A percentile compares a stretch with the other conserved stretches of the same genome.
Conservation (phyloP, 1,284 basidiomycete genomes). For the Apiotrichum mycotoxinovorans region DNA sequence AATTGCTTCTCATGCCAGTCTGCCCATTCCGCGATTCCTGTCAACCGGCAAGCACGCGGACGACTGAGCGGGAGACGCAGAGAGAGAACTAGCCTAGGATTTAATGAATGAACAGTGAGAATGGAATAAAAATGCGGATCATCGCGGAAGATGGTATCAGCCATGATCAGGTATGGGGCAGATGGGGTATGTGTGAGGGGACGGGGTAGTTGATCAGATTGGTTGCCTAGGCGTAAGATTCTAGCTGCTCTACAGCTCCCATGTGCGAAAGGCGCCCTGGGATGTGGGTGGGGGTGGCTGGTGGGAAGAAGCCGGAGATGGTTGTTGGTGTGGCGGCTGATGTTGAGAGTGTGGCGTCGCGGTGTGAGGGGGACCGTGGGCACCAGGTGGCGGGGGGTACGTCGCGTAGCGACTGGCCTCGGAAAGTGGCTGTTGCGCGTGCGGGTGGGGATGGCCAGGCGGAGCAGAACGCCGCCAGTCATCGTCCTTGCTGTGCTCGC, state of each 20-base stretch:
- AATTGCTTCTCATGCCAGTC: no score
- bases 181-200: neutral
- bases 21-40: no score
- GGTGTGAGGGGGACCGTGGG: neutral
- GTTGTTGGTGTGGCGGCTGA: neutral
- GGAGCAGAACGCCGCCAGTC: constrained; percentile 2
- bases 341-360: neutral
- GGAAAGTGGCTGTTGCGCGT: neutral
- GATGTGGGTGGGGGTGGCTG: neutral
- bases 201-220: neutral
- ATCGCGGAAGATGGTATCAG: no score
- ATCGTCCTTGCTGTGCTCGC: neutral
- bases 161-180: no score
- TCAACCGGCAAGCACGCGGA: no score
- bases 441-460: neutral
- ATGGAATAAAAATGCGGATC: no score
- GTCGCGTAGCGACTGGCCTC: neutral
- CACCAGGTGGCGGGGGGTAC: neutral
- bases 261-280: neutral
- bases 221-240: neutral
- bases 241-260: neutral
- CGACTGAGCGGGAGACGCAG: no score
- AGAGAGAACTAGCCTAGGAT: no score
- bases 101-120: no score
- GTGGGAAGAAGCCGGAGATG: neutral